Percentiles rank a stretch among this genome's conserved stretches.
phyloP scores from a whole-genome alignment of 1,284 basidiomycete genomes.

The Boletellus deceptivus region DNA sequence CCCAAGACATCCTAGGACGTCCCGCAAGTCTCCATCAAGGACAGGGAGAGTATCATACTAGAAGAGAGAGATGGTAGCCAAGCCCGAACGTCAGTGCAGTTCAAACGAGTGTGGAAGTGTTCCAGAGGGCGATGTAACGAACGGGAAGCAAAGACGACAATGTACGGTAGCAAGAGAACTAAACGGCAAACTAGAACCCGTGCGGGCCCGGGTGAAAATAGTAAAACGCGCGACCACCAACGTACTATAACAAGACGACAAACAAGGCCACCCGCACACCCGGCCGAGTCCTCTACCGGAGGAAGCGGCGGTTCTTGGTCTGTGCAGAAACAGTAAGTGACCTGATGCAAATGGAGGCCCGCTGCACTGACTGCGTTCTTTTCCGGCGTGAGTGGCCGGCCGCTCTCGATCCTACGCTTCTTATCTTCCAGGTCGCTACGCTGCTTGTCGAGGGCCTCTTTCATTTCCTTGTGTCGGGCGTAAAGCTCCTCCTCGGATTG shows the following conservation, averaged over 20 bases:
- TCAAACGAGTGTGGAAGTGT: constrained; percentile 53
- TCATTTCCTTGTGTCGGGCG: constrained; percentile 97
- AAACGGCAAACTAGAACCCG: constrained; percentile 38
- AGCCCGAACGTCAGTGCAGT: constrained; percentile 58
- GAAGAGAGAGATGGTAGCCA: constrained; percentile 46
- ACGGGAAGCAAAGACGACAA: constrained; percentile 34
- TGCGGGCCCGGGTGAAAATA: constrained; percentile 35
- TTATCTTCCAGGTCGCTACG: constrained; percentile 94
- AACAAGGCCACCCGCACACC: constrained; percentile 12
- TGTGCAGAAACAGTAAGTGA: constrained; percentile 10
- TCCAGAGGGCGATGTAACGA: constrained; percentile 36
- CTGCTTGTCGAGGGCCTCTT: constrained; percentile 97
- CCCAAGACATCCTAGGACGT: constrained; percentile 33
- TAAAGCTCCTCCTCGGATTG: constrained; percentile 98
- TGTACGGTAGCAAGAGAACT: constrained; percentile 36
- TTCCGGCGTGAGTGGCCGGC: constrained; percentile 92
- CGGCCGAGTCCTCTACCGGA: constrained; percentile 26
- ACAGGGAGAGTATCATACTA: constrained; percentile 47
- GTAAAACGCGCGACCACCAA: constrained; percentile 29
- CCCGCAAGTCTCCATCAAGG: constrained; percentile 30
- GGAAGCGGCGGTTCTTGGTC: constrained; percentile 39
- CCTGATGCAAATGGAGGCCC: constrained; percentile 3
- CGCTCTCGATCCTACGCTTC: constrained; percentile 94
- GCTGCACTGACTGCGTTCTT: constrained; percentile 65
- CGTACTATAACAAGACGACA: constrained; percentile 24